Percentiles rank a stretch among this genome's conserved stretches.
Conservation (phyloP, 2,329 filamentous ascomycete genomes). For the Knoxdaviesia capensis region DNA sequence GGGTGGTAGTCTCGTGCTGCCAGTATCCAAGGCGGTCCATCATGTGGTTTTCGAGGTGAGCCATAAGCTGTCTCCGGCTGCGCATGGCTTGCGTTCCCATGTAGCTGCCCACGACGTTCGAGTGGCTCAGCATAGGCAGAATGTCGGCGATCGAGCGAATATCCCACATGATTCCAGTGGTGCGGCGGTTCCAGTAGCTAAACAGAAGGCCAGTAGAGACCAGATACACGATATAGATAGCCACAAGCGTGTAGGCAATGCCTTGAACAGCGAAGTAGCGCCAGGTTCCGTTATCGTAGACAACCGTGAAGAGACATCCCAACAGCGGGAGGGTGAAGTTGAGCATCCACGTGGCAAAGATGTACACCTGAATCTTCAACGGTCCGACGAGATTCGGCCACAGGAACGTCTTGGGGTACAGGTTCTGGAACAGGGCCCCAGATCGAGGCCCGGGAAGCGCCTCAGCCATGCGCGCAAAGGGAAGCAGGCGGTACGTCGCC, state of each 20-base stretch:
- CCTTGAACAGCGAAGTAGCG: conserved; percentile 62
- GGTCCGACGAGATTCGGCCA: conserved; percentile 40
- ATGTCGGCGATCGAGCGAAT: conserved; percentile 65
- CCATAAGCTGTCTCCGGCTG: conserved; percentile 27
- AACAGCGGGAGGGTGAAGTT: conserved; percentile 68
- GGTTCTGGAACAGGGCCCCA: conserved; percentile 43
- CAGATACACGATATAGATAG: conserved; percentile 48
- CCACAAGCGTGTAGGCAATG: conserved; percentile 59
- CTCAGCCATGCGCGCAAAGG: conserved; percentile 59
- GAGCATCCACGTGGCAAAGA: conserved; percentile 54
- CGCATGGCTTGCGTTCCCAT: conserved; percentile 43
- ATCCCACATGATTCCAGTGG: conserved; percentile 73
- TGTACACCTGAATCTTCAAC: conserved; percentile 43
- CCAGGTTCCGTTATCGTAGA: conserved; percentile 40
- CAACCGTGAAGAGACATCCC: conserved; percentile 52
- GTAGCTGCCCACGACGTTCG: conserved; percentile 60
- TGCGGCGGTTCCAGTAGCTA: conserved; percentile 40
- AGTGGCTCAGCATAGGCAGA: conserved; percentile 56
- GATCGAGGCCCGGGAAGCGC: conserved; percentile 36
- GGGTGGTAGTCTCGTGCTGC: conserved; percentile 18
- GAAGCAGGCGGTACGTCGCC: conserved; percentile 55
- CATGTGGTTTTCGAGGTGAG: conserved; percentile 32
- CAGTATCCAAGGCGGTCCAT: conserved; percentile 71
- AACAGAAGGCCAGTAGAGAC: conserved; percentile 25
- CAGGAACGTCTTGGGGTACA: conserved; percentile 51